Evolutionary conservation across 768 basidiomycete genomes (phyloP), one percentile per base, ranked within the genome.

Genomic region (Boletus pseudopeckii): DNA sequence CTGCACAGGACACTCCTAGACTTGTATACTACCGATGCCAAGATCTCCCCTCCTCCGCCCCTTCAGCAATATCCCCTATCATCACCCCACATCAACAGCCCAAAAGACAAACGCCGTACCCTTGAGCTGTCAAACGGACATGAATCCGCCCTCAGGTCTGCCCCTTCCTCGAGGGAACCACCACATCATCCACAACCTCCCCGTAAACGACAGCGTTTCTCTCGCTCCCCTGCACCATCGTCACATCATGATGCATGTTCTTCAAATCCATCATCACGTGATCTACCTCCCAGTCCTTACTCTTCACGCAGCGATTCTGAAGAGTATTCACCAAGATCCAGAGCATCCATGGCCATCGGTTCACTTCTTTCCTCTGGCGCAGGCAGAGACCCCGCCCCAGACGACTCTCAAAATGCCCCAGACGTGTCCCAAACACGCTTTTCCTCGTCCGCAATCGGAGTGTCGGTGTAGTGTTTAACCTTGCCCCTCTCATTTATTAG

Each of bases 311-410:
- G 85, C 53, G 80, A 83, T 52, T 84, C 85, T 15, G 81, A 81
- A 45, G 83, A 83, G 57, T 85, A 80, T 61, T 89, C 87, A 1
- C 86, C 87, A 41, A 80, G 84, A 45, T 83, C 86, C 50, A 77
- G 84, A 52, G 81, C 81, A 15, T 84, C 85, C 36, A 91, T 91
- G 89, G 83, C 86, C 41, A 90, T 92, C 60, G 88, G 85, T 26
- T 87, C 87, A 1, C 71, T 92, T 30, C 77, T 90, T 22, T 81
- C 84, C 54, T 74, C 62, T 61, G 80, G 48, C 65, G 77, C 68
- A 30, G 56, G 53, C 34, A 65, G 62, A 55, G 71, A 72, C 44
- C 22, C 63, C 43, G 51, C 28, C 41, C 58, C 55, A 5, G 71
- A 72, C 5, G 69, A 70, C 42, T 32, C 55, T 20, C 64, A 61